Conservation (phyloP, 129 eudicot genomes). For the Ambrosia trifida region DNA sequence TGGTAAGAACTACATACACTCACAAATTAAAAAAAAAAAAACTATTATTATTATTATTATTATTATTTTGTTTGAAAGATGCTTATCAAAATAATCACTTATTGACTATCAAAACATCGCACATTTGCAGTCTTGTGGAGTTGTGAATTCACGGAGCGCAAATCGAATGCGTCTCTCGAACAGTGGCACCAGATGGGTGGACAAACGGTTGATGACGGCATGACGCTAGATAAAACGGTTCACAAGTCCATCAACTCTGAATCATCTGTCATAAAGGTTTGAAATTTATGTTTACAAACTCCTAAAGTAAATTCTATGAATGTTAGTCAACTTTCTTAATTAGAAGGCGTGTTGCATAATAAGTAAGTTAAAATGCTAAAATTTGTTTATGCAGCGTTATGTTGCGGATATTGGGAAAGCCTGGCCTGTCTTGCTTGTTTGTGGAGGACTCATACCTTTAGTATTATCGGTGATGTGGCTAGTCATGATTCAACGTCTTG, state of each 20-base stretch:
- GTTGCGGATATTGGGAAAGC: slow-evolving; percentile 91
- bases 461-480: slow-evolving; percentile 78
- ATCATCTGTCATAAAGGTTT: slow-evolving; percentile 84
- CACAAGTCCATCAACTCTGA: slow-evolving; percentile 75
- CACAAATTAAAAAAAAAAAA: too few species aligned
- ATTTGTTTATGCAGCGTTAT: slow-evolving; percentile 65
- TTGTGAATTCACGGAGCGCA: slow-evolving; percentile 81
- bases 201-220: slow-evolving; percentile 67
- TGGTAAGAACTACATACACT: slow-evolving; percentile 46
- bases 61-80: not conserved
- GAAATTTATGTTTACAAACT: not conserved
- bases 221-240: slow-evolving; percentile 67
- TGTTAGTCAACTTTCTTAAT: not conserved
- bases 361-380: slow-evolving; percentile 5
- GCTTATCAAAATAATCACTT: not conserved
- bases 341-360: not conserved
- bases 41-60: too few species aligned
- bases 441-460: slow-evolving; percentile 89
- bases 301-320: not conserved
- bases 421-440: slow-evolving; percentile 94
- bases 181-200: slow-evolving; percentile 98
- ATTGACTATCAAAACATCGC: not conserved
- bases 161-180: slow-evolving; percentile 74
- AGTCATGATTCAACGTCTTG: slow-evolving; percentile 88
- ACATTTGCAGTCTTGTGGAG: slow-evolving; percentile 70